Base-by-base conservation (phyloP, 139 green algal genomes). In the Pseudopediastrum boryanum region DNA sequence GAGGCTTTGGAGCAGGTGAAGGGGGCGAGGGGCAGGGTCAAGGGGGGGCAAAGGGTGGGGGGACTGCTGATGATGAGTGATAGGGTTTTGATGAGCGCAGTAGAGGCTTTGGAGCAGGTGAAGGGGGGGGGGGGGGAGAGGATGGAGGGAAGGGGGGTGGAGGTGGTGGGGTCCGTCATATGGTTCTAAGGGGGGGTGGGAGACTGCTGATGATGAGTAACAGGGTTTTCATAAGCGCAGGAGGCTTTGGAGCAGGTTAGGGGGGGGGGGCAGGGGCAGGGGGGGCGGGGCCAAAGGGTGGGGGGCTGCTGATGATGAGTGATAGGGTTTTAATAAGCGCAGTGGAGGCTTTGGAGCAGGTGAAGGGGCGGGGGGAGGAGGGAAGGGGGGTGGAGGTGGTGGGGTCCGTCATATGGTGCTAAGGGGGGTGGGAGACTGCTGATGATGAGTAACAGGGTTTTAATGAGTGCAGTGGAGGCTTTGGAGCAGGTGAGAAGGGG, bases 91-190 rank as follows among this genome's bases (percentile, higher is more conserved):
- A 1, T 78, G n/a, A 78, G 71, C 38, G 33, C 71, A 33, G 52
- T 78, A 16, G 71, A 78, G 36, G 71, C 71, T 5, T 3, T 78
- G n/a, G 71, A 78, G 38, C 71, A 78, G 71, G 71, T 78, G 54
- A 13, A n/a, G n/a, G n/a, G n/a, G n/a, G n/a, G n/a, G n/a, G n/a
- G n/a, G n/a, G n/a, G n/a, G n/a, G n/a, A n/a, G n/a, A n/a, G n/a
- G n/a, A n/a, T n/a, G n/a, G n/a, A n/a, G n/a, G n/a, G n/a, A n/a
- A n/a, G n/a, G n/a, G n/a, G n/a, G n/a, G n/a, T n/a, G n/a, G n/a
- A n/a, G 59, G 42, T 70, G 27, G 29, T 41, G 35, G 21, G 13
- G 23, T 29, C 23, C 50, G 23, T 29, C 50, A 23, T 61, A 61
- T 23, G 23, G 25, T 25, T 25, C 23, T 29, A 61, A 61, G 50